Evolutionary conservation across 768 basidiomycete species (phyloP).

Genomic region (Pleurotus eryngii): DNA sequence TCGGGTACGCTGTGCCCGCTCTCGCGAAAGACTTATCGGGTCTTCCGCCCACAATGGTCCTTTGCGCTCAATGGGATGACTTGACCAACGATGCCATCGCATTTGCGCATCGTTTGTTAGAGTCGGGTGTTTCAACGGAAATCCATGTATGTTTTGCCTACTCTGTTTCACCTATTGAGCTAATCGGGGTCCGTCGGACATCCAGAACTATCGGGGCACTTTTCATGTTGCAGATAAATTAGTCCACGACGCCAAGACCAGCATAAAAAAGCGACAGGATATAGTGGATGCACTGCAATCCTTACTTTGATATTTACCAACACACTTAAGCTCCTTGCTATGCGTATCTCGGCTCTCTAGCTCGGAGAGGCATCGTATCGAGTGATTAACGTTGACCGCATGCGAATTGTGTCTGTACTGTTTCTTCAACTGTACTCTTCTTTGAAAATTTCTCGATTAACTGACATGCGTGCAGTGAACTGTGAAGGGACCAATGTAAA

Average conservation of each 20-base stretch:
- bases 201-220: conserved; percentile 8
- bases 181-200: conserved; percentile 3
- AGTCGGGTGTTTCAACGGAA: conserved; percentile 7
- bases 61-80: conserved; percentile 8
- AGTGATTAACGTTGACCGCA: neutral
- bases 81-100: conserved; percentile 9
- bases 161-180: conserved; percentile 4
- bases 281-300: conserved; percentile 5
- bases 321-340: neutral
- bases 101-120: conserved; percentile 6
- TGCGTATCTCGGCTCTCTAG: conserved; percentile 1
- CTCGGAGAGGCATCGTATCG: conserved; percentile 4
- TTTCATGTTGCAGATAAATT: conserved; percentile 10
- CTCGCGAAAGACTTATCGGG: conserved; percentile 6
- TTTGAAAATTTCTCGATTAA: neutral
- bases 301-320: conserved; percentile 1
- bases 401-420: neutral
- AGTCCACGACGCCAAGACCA: conserved; percentile 7
- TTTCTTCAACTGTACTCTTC: neutral
- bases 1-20: conserved; percentile 7
- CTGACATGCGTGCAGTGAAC: neutral
- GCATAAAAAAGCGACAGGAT: conserved; percentile 7
- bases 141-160: conserved; percentile 2
- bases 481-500: neutral
- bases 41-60: conserved; percentile 7